Base-by-base conservation (phyloP, 768 basidiomycete species). In the Auriscalpium vulgare region DNA sequence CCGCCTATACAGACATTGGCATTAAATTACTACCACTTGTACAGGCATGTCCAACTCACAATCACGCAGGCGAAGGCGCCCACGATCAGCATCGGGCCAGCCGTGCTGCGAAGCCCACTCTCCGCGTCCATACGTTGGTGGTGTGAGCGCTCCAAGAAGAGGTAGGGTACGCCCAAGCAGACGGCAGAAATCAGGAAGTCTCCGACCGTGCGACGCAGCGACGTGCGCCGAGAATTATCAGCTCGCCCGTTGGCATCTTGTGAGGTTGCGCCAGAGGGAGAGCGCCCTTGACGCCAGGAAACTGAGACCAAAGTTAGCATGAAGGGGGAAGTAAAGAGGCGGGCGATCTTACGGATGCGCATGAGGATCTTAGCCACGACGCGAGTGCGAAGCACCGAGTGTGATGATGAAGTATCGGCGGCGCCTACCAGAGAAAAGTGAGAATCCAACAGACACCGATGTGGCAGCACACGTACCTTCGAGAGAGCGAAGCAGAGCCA, bases 101-200 rank as follows among this genome's bases (percentile, higher is more conserved):
- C 74, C 37, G 66, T 64, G 47, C 60, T 66, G 46, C 68, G 69
- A 37, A 73, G 59, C 16, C 81, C 82, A 52, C 80, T 77, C 67
- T 88, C 88, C 50, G 82, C 78, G 65, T 88, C 87, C 36, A 77
- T 63, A 17, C 79, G 67, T 47, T 77, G 76, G 57, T 73, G 68
- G 45, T 75, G 71, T 10, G 76, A 64, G 51, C 82, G 79, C 51
- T 80, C 78, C 60, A 81, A 68, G 72, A 90, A 88, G 56, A 91
- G 68, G 68, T 85, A 90, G 1, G 90, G 90, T 50, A 92, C 83
- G 2, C 90, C 90, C 10, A 92, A 77, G 64, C 87, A 88, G 21
- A 92, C 59, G 59, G 78, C 72, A 0, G 83, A 80, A 55, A 85
- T 68, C 45, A 88, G 35, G 63, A 88, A 67, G 65, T 88, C 84